Base-by-base conservation (phyloP, 805 yeast genomes). In the Candida koratica region DNA sequence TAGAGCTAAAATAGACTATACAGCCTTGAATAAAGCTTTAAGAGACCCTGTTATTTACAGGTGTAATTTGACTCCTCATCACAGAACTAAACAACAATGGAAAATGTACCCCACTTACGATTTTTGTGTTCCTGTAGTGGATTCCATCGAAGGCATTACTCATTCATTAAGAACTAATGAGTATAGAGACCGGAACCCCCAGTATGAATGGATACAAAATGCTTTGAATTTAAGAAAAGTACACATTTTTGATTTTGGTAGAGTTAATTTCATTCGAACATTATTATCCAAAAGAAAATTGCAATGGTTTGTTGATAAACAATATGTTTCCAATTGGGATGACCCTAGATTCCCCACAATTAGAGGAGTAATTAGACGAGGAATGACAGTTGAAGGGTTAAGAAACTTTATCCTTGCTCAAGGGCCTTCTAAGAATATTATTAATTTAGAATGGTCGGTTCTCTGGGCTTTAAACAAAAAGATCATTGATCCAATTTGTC, bases 331-430 rank as follows among this genome's bases (percentile, higher is more conserved):
- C 16, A 88, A 87, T 68, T 93, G 99, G 99, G 97, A 93, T 57
- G 99, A 93, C 64, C 98, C 99, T 52, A 78, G 99, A 64, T 93
- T 93, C 87, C 99, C 99, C 50, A 93, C 99, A 31, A 96, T 93
- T 25, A 82, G 97, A 65, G 99, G 99, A 71, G 96, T 90, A 36
- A 86, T 97, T 73, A 82, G 98, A 75, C 84, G 99, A 72, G 99
- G 99, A 71, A 93, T 93, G 99, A 80, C 96, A 25, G 94, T 93
- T 45, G 97, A 93, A 70, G 99, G 97, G 48, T 78, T 93, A 61
- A 79, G 90, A 65, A 84, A 85, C 73, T 93, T 93, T 54, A 84
- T 93, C 48, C 72, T 93, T 44, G 76, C 95, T 34, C 97, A 93
- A 71, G 99, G 99, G 54, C 99, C 99, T 26, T 90, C 97, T 31